A percentile compares a stretch with the other conserved stretches of the same genome.
Evolutionary conservation across 495 filamentous ascomycete genomes (phyloP).

Genomic region (Geoglossum glabrum): DNA sequence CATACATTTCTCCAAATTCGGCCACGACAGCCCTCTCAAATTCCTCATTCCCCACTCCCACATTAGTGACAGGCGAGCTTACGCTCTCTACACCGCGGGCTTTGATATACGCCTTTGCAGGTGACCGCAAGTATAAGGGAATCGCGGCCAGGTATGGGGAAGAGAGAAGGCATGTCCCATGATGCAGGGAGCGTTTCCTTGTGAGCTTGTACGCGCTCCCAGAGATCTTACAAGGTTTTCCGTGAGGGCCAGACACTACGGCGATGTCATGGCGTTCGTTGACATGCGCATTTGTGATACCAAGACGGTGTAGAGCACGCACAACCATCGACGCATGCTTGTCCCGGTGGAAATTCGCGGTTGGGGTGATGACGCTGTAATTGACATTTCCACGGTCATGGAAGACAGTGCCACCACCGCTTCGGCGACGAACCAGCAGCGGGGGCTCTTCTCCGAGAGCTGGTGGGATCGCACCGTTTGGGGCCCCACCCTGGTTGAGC

Average conservation of each 20-base stretch:
- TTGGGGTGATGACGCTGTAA: conserved; percentile 73
- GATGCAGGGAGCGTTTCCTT: conserved; percentile 56
- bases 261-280: conserved; percentile 93
- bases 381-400: conserved; percentile 88
- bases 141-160: conserved; percentile 50
- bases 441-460: conserved; percentile 9
- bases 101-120: conserved; percentile 50
- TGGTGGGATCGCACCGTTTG: background rate
- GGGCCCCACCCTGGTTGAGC: conserved; percentile 16
- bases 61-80: conserved; percentile 63
- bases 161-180: conserved; percentile 70
- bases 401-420: conserved; percentile 81
- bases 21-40: conserved; percentile 31
- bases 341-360: conserved; percentile 53
- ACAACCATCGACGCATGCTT: conserved; percentile 84
- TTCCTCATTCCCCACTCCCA: conserved; percentile 24
- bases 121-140: conserved; percentile 44
- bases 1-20: conserved; percentile 25
- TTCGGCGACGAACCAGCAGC: conserved; percentile 61
- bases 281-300: conserved; percentile 34
- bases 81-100: conserved; percentile 89
- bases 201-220: conserved; percentile 90
- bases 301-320: conserved; percentile 44
- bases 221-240: conserved; percentile 53
- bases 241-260: conserved; percentile 30